These are phyloP conservation scores for Alternaria longipes DNA, from an alignment of 2,329 filamentous ascomycete genomes.

Conservation along the genomic window DNA sequence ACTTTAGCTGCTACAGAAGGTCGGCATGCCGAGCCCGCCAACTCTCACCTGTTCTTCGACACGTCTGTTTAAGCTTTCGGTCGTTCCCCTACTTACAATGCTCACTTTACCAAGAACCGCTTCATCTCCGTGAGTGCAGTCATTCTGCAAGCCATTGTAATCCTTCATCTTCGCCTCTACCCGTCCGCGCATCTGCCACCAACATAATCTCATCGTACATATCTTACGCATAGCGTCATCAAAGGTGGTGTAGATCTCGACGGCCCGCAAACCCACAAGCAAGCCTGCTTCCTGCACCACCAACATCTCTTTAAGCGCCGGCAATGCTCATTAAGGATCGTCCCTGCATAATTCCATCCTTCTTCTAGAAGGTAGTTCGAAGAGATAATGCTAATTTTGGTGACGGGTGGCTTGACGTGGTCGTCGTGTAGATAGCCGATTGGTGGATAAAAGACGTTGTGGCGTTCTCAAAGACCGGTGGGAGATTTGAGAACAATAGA, in stretches of 20 bases:
- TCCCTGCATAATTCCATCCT: background rate
- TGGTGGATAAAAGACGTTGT: constrained; percentile 16
- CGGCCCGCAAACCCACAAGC: constrained; percentile 7
- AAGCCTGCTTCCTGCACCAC: constrained; percentile 5
- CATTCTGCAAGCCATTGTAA: constrained; percentile 14
- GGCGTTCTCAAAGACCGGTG: background rate
- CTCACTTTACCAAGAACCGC: constrained; percentile 12
- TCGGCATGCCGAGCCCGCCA: background rate
- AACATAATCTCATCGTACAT: background rate
- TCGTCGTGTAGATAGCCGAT: constrained; percentile 1
- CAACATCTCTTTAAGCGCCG: background rate
- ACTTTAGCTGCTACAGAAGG: background rate
- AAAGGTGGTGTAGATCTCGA: background rate
- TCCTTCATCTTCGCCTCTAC: constrained; percentile 13
- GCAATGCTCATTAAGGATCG: constrained; percentile 3
- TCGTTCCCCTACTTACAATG: background rate
- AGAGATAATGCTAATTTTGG: background rate
- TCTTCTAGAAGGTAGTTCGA: constrained; percentile 1
- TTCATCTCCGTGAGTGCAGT: constrained; percentile 14
- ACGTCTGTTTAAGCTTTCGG: constrained; percentile 14
- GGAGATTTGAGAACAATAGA: background rate
- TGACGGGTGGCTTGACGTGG: background rate
- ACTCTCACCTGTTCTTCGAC: background rate
- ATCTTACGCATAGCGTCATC: background rate
- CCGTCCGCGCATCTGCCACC: constrained; percentile 7